Evolutionary conservation across 225 moss, liverwort and hornwort species (phyloP).

Genomic region (Ulota crispa): DNA sequence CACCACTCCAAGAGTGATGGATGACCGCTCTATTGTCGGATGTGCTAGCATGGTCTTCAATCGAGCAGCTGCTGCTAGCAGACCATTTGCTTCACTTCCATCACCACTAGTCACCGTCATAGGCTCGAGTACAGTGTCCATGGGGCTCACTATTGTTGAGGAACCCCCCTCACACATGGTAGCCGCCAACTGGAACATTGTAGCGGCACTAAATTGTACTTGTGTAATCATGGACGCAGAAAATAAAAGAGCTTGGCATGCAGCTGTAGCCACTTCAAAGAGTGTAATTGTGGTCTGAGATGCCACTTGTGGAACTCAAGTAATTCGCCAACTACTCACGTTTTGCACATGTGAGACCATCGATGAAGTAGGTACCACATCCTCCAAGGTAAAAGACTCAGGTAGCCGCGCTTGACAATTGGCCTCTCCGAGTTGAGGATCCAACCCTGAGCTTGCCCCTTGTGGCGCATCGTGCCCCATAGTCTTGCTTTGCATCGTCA

Average conservation of each 20-base stretch:
- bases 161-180: neutral
- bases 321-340: rapidly evolving
- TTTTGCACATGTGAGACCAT: neutral
- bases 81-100: rapidly evolving
- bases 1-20: neutral
- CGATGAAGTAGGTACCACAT: neutral
- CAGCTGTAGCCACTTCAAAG: neutral
- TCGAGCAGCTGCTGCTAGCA: neutral
- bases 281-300: rapidly evolving
- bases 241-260: neutral
- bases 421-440: neutral
- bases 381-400: neutral
- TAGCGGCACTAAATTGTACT: neutral
- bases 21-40: neutral
- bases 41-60: neutral
- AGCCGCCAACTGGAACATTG: neutral
- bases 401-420: neutral
- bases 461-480: rapidly evolving
- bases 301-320: no score
- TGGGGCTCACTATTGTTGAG: neutral
- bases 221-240: neutral
- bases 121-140: neutral
- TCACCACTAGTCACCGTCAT: rapidly evolving
- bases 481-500: no score
- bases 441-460: neutral